A percentile compares a stretch with the other conserved stretches of the same genome.
Evolutionary conservation across 192 early-diverging fungal genomes (phyloP).

Genomic region (Umbelopsis ramanniana): DNA sequence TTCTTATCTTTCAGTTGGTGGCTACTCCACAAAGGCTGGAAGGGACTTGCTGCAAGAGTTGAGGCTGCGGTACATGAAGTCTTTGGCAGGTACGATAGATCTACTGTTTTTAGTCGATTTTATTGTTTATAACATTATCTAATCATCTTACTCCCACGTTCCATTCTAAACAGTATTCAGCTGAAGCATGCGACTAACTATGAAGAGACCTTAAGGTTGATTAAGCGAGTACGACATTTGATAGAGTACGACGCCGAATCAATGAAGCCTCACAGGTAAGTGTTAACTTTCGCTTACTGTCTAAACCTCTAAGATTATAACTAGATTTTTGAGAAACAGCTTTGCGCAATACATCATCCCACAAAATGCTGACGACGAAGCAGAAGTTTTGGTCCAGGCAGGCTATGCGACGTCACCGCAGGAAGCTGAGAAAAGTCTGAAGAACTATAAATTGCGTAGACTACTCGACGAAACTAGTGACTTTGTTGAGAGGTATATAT

Average conservation of each 20-base stretch:
- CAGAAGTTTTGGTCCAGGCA: slow-evolving; percentile 62
- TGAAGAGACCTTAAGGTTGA: slow-evolving; percentile 59
- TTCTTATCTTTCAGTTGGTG: slow-evolving; percentile 93
- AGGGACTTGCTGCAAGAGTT: slow-evolving; percentile 67
- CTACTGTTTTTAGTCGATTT: slow-evolving; percentile 25
- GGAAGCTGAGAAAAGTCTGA: slow-evolving; percentile 5
- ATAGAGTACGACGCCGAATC: slow-evolving; percentile 54
- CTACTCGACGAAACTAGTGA: slow-evolving; percentile 90
- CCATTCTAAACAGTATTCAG: slow-evolving; percentile 46
- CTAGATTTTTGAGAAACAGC: slow-evolving; percentile 26
- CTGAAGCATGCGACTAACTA: slow-evolving; percentile 68
- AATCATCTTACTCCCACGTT: background rate
- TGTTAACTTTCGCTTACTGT: background rate
- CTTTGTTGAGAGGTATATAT: slow-evolving; percentile 74
- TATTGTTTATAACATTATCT: background rate
- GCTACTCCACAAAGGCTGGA: slow-evolving; percentile 90
- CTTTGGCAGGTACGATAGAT: slow-evolving; percentile 55
- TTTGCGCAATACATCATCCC: slow-evolving; percentile 68
- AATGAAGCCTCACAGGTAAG: slow-evolving; percentile 37
- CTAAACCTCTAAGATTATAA: background rate
- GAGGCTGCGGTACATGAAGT: slow-evolving; percentile 66
- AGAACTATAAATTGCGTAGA: slow-evolving; percentile 66
- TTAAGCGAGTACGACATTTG: slow-evolving; percentile 56
- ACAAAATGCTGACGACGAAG: slow-evolving; percentile 58
- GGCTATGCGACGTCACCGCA: slow-evolving; percentile 46